A percentile compares a stretch with the other conserved stretches of the same genome.
Evolutionary conservation across 768 basidiomycete species (phyloP).

Genomic region (Serendipita sp.): DNA sequence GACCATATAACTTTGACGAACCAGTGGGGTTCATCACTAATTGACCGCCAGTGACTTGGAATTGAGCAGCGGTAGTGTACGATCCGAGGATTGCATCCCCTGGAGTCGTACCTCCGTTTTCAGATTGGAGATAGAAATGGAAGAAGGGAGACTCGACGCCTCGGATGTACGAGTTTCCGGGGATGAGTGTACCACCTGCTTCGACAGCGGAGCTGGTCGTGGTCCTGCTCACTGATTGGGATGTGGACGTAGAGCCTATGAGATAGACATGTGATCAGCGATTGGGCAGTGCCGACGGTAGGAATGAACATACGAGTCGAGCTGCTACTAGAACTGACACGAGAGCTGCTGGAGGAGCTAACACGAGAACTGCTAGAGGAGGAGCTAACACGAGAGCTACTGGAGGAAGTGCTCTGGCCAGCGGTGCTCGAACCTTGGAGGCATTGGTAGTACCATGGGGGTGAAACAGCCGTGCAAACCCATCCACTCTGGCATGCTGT

Average conservation of each 20-base stretch:
- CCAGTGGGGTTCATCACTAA: neutral
- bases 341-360: no score
- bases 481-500: slow-evolving; percentile 1
- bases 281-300: no score
- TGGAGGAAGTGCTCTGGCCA: neutral
- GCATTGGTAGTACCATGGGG: neutral
- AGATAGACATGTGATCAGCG: no score
- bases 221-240: neutral
- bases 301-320: neutral
- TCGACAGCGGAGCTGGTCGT: neutral
- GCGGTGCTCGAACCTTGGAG: neutral
- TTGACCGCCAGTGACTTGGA: neutral
- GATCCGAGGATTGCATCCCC: neutral
- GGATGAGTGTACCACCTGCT: neutral
- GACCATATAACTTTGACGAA: neutral
- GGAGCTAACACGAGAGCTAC: neutral
- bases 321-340: neutral
- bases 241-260: neutral
- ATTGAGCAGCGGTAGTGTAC: neutral
- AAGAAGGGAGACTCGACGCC: slow-evolving; percentile 3
- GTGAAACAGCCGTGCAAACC: neutral
- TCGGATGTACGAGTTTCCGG: neutral
- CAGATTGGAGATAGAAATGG: slow-evolving; percentile 1
- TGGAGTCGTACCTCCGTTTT: neutral
- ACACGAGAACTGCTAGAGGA: neutral